These are phyloP conservation scores for Pythium coloratum DNA, from an alignment of 352 stramenopile genomes.

Conservation along the genomic window DNA sequence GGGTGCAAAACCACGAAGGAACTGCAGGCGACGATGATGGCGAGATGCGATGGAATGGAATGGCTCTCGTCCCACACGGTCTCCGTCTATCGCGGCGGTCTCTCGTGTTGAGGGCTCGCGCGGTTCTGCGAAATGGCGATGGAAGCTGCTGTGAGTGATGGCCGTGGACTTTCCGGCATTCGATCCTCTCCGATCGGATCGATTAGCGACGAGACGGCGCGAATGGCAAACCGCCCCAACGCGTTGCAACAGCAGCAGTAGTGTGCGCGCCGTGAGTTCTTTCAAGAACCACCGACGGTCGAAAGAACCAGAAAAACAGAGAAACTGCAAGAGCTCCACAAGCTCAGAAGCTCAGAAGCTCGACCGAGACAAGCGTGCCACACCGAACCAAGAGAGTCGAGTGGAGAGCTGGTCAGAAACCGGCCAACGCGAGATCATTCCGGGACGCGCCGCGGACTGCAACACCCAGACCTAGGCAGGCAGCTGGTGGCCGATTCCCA, in stretches of 20 bases:
- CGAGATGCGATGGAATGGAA: background rate
- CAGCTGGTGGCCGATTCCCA: background rate
- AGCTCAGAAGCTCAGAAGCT: no score
- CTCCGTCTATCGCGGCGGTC: slow-evolving; percentile 1
- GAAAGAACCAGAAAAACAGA: slow-evolving; percentile 23
- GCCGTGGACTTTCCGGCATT: slow-evolving; percentile 6
- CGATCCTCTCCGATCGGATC: background rate
- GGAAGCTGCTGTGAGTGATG: slow-evolving; percentile 7
- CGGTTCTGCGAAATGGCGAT: background rate
- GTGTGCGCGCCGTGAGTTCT: background rate
- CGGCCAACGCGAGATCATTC: background rate
- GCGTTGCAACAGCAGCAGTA: background rate
- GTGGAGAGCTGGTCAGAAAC: background rate
- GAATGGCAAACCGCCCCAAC: background rate
- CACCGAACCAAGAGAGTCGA: background rate
- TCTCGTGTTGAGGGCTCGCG: slow-evolving; percentile 2
- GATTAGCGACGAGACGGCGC: slow-evolving; percentile 6
- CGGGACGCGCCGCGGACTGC: background rate
- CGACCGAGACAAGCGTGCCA: background rate
- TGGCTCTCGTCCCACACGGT: background rate
- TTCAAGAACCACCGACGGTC: slow-evolving; percentile 11
- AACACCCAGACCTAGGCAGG: slow-evolving; percentile 1
- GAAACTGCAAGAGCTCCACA: slow-evolving; percentile 6
- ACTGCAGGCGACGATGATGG: background rate
- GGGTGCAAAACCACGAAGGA: background rate